Conservation (phyloP, 225 moss, liverwort and hornwort genomes). For the Thuidium tamariscinum region DNA sequence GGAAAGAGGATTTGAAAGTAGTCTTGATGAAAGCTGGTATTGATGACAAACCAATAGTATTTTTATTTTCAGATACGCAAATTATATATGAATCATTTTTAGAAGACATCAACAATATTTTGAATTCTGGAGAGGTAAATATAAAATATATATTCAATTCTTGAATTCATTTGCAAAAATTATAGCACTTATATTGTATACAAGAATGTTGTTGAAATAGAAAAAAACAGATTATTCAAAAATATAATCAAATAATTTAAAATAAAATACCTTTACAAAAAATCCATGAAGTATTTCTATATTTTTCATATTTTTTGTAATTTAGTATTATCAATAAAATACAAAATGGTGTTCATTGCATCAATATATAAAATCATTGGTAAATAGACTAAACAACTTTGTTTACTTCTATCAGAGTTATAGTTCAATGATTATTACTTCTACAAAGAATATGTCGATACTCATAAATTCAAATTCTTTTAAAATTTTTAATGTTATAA, state of each 20-base stretch:
- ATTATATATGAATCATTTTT: constrained; percentile 75
- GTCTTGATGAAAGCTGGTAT: constrained; percentile 75
- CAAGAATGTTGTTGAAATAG: accelerated
- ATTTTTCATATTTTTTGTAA: neutral
- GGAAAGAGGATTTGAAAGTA: constrained; percentile 72
- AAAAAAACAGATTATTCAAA: no score
- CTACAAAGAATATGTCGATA: no score
- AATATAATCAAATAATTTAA: neutral
- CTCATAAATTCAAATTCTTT: neutral
- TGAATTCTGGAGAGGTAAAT: constrained; percentile 79
- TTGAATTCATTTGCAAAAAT: neutral
- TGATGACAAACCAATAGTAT: constrained; percentile 55
- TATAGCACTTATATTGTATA: neutral
- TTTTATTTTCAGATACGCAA: constrained; percentile 79
- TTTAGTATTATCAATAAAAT: accelerated
- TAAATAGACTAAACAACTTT: neutral
- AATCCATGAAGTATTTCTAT: accelerated
- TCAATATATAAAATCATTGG: neutral
- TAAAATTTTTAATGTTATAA: neutral
- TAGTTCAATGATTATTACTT: no score
- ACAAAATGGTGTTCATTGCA: neutral
- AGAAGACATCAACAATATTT: constrained; percentile 88
- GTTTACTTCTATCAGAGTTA: neutral
- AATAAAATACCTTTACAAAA: neutral
- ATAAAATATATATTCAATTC: neutral